Base-by-base conservation (phyloP, 805 yeast species). In the Lachancea mirantina region DNA sequence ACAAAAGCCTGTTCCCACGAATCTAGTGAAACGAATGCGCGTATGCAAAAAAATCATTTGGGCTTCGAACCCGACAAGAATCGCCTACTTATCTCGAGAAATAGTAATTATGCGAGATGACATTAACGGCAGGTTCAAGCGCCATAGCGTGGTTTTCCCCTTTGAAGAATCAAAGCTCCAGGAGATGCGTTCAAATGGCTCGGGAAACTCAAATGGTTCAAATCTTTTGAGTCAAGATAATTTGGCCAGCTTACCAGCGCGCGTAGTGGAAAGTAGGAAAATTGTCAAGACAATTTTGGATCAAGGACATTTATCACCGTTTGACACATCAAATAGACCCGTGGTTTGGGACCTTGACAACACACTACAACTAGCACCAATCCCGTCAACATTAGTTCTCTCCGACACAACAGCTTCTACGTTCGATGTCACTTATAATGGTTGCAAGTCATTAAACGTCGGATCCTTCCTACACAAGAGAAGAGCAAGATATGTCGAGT, bases 261-360 rank as follows among this genome's bases (percentile, higher is more conserved):
- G 72, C 31, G 55, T 72, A 3, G 59, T 61, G 25, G 82, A 78
- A 52, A 74, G 85, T 0, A 67, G 84, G 41, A 78, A 79, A 47
- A 57, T 87, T 2, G 84, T 81, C 11, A 78, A 82, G 42, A 87
- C 96, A 0, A 40, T 92, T 1, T 57, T 92, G 8, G 95, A 84
- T 49, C 99, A 92, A 58, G 92, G 92, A 1, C 81, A 76, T 49
- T 55, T 92, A 28, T 81, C 92, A 19, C 98, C 98, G 8, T 85
- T 88, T 49, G 61, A 76, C 2, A 57, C 64, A 13, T 57, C 65
- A 14, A 59, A 73, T 17, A 70, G 84, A 39, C 82, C 94, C 0
- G 65, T 84, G 1, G 62, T 73, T 14, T 73, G 94, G 64, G 78
- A 76, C 38, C 71, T 72, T 46, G 94, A 84, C 50, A 76, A 77